phyloP scores from a whole-genome alignment of 75 land plant genomes.

The Pseudotsuga menziesii region DNA sequence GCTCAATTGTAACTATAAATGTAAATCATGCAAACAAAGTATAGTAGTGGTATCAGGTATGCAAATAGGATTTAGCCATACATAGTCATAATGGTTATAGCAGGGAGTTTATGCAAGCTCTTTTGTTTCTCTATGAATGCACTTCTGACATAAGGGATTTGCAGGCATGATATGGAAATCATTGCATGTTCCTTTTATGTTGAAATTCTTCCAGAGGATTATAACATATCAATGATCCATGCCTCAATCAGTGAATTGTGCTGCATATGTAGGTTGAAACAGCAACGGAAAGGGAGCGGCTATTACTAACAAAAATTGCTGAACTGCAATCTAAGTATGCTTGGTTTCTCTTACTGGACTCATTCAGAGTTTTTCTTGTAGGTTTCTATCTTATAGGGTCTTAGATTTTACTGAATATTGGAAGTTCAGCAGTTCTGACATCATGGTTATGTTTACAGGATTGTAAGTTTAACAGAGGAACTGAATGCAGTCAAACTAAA shows the following conservation, averaged over 20 bases:
- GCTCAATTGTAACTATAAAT: too few species aligned
- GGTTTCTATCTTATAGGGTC: background rate
- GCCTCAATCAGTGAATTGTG: background rate
- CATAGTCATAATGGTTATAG: background rate
- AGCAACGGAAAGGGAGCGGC: conserved; percentile 2
- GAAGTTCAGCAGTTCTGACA: background rate
- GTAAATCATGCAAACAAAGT: too few species aligned
- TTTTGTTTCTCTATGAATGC: background rate
- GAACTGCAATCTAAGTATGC: conserved; percentile 10
- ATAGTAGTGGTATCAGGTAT: background rate
- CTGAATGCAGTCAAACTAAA: conserved; percentile 4
- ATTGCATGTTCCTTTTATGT: background rate
- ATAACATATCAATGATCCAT: background rate
- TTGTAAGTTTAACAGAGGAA: conserved; percentile 12
- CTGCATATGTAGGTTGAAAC: conserved; percentile 4
- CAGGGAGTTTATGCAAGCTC: background rate
- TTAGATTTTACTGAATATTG: background rate
- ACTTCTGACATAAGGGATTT: background rate
- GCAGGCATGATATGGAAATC: background rate
- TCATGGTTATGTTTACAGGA: background rate
- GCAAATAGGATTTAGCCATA: background rate
- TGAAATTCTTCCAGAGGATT: background rate
- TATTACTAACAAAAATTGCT: conserved; percentile 3
- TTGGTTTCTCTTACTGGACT: background rate
- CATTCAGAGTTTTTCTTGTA: background rate